Evolutionary conservation across 1,139 yeast species (phyloP).

Genomic region (Meyerozyma carpophila): DNA sequence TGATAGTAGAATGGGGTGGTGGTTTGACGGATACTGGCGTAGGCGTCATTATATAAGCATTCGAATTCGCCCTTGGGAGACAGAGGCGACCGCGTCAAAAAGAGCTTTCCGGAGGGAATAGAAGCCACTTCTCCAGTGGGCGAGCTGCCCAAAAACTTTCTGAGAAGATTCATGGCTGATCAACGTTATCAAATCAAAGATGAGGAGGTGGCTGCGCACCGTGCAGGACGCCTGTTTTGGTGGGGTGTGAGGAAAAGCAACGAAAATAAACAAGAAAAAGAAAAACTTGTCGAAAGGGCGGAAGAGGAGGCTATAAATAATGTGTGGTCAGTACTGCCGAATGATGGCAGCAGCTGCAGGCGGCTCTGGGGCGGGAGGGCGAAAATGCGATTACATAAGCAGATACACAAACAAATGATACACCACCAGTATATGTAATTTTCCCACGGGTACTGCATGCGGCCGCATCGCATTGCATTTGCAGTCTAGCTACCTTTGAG

Average conservation of each 20-base stretch:
- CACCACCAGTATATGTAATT: too few species aligned
- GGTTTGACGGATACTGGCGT: conserved; percentile 65
- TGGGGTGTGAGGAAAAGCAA: background rate
- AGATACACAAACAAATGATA: too few species aligned
- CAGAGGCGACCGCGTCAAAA: conserved; percentile 62
- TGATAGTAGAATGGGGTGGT: conserved; percentile 64
- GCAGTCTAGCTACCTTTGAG: too few species aligned
- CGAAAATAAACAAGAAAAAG: background rate
- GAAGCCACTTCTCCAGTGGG: conserved; percentile 64
- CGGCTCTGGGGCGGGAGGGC: too few species aligned
- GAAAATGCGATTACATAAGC: too few species aligned
- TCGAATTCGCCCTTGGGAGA: conserved; percentile 87
- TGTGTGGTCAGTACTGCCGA: too few species aligned
- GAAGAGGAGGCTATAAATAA: background rate
- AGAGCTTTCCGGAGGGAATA: conserved; percentile 78
- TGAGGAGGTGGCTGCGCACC: background rate
- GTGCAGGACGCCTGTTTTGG: background rate
- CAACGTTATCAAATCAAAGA: background rate
- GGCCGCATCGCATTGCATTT: too few species aligned
- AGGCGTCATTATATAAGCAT: conserved; percentile 78
- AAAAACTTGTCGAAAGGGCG: background rate
- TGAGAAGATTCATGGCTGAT: conserved; percentile 65
- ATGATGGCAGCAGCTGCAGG: too few species aligned
- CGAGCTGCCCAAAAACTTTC: conserved; percentile 59
- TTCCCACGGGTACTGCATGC: too few species aligned